These are phyloP conservation scores for Juglanconis sp. DNA, from an alignment of 2,329 filamentous ascomycete genomes.

Conservation along the genomic window DNA sequence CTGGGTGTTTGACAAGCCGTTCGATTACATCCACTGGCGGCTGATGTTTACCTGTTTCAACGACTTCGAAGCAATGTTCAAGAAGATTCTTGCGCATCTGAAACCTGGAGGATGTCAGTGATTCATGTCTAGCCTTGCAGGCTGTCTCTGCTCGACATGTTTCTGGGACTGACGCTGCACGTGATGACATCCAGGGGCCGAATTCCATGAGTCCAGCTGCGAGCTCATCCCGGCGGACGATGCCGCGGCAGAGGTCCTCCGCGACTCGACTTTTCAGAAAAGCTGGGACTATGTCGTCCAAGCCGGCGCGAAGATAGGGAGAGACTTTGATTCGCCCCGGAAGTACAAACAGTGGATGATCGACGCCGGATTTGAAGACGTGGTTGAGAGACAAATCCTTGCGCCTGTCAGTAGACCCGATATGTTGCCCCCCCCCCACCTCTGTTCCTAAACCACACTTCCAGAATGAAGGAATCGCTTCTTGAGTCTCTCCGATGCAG, in stretches of 20 bases:
- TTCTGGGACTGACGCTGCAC: background rate
- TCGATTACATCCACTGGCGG: conserved; percentile 8
- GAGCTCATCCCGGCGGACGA: background rate
- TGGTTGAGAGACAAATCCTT: conserved; percentile 18
- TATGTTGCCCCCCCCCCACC: no score
- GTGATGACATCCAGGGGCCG: background rate
- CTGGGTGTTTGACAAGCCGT: background rate
- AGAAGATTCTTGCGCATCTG: background rate
- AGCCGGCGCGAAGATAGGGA: background rate
- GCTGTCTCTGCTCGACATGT: background rate
- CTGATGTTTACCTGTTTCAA: background rate
- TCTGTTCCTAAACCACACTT: no score
- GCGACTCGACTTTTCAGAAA: background rate
- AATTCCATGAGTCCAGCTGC: background rate
- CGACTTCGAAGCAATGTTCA: background rate
- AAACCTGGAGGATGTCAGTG: background rate
- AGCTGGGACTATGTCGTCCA: conserved; percentile 1
- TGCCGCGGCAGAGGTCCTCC: background rate
- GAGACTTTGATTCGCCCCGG: conserved; percentile 2
- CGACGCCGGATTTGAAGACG: background rate
- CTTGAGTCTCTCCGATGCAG: no score
- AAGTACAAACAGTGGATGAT: conserved; percentile 5
- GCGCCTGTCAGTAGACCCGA: background rate
- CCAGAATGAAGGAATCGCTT: no score
- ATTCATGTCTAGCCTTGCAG: background rate